phyloP scores from a whole-genome alignment of 1,284 basidiomycete species.

The Agaricales sp. region DNA sequence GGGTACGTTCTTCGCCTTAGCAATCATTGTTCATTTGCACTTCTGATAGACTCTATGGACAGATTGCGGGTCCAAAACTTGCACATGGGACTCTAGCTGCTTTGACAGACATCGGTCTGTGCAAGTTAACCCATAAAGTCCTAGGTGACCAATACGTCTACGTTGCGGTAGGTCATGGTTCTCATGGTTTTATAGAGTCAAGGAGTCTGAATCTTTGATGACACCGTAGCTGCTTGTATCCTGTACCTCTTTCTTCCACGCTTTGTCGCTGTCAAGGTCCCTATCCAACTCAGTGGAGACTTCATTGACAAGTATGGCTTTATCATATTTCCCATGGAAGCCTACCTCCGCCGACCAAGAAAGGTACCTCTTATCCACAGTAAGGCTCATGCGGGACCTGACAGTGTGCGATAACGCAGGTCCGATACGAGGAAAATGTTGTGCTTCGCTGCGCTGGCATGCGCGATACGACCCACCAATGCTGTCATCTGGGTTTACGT shows the following conservation, averaged over 20 bases:
- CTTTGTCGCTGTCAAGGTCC: slow-evolving; percentile 77
- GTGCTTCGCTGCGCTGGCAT: slow-evolving; percentile 62
- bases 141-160: slow-evolving; percentile 51
- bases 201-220: neutral
- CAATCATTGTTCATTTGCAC: too few species aligned
- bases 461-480: slow-evolving; percentile 81
- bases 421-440: slow-evolving; percentile 15
- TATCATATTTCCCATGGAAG: slow-evolving; percentile 74
- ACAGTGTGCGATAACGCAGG: slow-evolving; percentile 14
- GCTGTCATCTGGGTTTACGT: slow-evolving; percentile 78
- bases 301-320: slow-evolving; percentile 70
- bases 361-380: slow-evolving; percentile 12
- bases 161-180: slow-evolving; percentile 46
- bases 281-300: slow-evolving; percentile 94
- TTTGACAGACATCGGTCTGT: slow-evolving; percentile 71
- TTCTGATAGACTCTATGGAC: too few species aligned
- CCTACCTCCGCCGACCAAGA: slow-evolving; percentile 14
- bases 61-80: slow-evolving; percentile 67
- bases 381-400: neutral
- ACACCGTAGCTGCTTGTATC: slow-evolving; percentile 65
- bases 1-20: slow-evolving; percentile 10
- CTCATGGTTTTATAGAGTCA: slow-evolving; percentile 5
- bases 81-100: slow-evolving; percentile 78
- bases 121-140: slow-evolving; percentile 48
- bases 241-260: slow-evolving; percentile 80